Conservation (phyloP, 495 filamentous ascomycete species). For the Trichoderma asperelloides region DNA sequence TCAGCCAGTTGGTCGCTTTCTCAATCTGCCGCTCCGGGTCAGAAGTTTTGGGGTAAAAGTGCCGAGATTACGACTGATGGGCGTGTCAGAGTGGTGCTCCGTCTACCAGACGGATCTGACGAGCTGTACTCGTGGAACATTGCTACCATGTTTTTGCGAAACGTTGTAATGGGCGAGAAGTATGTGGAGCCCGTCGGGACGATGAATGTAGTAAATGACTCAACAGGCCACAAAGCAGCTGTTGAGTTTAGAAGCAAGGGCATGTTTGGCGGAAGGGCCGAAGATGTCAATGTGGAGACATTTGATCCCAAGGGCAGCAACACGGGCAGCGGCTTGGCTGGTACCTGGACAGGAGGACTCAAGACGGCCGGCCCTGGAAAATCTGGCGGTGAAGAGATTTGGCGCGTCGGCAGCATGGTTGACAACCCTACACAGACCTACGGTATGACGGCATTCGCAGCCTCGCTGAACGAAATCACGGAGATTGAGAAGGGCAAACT, state of each 20-base stretch:
- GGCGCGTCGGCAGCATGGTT: conserved; percentile 68
- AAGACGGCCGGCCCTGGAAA: conserved; percentile 50
- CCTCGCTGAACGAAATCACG: conserved; percentile 81
- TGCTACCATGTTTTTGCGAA: conserved; percentile 83
- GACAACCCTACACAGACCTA: conserved; percentile 68
- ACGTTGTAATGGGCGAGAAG: conserved; percentile 96
- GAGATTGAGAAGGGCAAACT: conserved; percentile 60
- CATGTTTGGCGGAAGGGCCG: conserved; percentile 91
- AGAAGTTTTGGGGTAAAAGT: conserved; percentile 98
- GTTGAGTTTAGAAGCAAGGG: conserved; percentile 86
- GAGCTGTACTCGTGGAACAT: conserved; percentile 79
- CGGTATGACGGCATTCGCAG: conserved; percentile 80
- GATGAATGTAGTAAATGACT: conserved; percentile 75
- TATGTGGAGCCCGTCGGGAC: conserved; percentile 91
- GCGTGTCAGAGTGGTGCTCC: conserved; percentile 61
- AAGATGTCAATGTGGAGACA: conserved; percentile 72
- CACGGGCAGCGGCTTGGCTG: conserved; percentile 53
- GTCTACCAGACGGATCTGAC: conserved; percentile 49
- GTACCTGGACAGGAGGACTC: conserved; percentile 77
- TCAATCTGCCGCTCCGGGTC: conserved; percentile 77
- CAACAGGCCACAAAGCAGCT: conserved; percentile 65
- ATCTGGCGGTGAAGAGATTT: conserved; percentile 53
- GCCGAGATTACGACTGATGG: conserved; percentile 90
- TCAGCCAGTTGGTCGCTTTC: conserved; percentile 71
- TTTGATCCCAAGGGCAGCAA: conserved; percentile 54